These are phyloP conservation scores for Colletotrichum brevisporum DNA, from an alignment of 2,329 filamentous ascomycete species.

Conservation along the genomic window DNA sequence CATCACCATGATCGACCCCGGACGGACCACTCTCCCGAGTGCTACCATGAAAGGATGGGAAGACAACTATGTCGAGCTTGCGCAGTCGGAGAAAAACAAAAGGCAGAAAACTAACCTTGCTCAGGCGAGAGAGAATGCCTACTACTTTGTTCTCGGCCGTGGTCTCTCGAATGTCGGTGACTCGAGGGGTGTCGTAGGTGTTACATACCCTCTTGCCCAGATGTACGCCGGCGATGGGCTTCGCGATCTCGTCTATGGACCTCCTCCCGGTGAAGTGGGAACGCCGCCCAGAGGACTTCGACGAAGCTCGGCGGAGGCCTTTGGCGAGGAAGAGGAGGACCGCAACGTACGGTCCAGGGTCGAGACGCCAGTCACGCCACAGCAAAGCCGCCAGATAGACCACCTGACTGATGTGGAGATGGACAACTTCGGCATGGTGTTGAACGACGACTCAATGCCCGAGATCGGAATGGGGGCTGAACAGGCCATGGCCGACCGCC, in stretches of 20 bases:
- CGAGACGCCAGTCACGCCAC: slow-evolving; percentile 40
- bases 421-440: slow-evolving; percentile 48
- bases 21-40: slow-evolving; percentile 6
- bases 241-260: slow-evolving; percentile 53
- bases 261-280: slow-evolving; percentile 43
- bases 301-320: slow-evolving; percentile 60
- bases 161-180: slow-evolving; percentile 55
- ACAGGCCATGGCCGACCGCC: slow-evolving; percentile 76
- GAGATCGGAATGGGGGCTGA: slow-evolving; percentile 80
- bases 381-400: slow-evolving; percentile 26
- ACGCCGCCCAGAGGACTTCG: slow-evolving; percentile 50
- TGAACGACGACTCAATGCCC: slow-evolving; percentile 60
- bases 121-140: slow-evolving; percentile 60
- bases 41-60: slow-evolving; percentile 51
- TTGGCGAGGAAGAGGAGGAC: slow-evolving; percentile 52
- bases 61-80: slow-evolving; percentile 54
- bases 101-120: slow-evolving; percentile 45
- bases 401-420: too few species aligned
- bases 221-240: slow-evolving; percentile 63
- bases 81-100: slow-evolving; percentile 51
- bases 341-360: slow-evolving; percentile 57
- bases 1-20: background rate
- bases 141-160: slow-evolving; percentile 55
- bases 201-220: slow-evolving; percentile 60
- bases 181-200: slow-evolving; percentile 46